A percentile compares a stretch with the other conserved stretches of the same genome.
phyloP scores from a whole-genome alignment of 202 grass and related monocot genomes.

The Brachypodium distachyon region DNA sequence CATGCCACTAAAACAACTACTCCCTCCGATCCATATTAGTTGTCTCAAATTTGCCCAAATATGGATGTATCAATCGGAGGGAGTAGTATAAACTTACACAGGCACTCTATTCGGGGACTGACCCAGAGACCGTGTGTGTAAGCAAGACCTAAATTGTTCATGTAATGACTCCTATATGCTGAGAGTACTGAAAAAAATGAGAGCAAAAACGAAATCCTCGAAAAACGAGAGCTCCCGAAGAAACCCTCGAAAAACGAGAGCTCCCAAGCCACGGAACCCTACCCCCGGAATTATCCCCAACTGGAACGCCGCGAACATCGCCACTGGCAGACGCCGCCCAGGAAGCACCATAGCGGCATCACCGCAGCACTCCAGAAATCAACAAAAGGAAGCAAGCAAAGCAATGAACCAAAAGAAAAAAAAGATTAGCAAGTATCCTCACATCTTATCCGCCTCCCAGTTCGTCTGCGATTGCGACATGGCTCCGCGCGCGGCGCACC shows the following conservation, averaged over 20 bases:
- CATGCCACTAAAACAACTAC: neutral
- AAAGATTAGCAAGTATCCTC: neutral
- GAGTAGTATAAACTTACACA: neutral
- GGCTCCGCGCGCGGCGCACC: neutral
- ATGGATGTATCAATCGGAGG: too few relatives aligned
- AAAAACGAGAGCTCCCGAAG: neutral
- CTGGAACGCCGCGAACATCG: neutral
- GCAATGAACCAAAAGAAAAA: neutral
- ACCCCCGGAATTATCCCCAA: neutral
- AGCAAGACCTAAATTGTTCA: neutral
- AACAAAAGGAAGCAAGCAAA: neutral
- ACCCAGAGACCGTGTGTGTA: neutral
- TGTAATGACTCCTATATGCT: neutral
- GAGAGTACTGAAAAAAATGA: neutral
- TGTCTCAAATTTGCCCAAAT: too few relatives aligned
- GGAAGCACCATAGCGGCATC: neutral
- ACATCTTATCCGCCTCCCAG: conserved; percentile 59
- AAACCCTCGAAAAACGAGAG: too few relatives aligned
- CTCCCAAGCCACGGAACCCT: neutral
- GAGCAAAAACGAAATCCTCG: neutral
- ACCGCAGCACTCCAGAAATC: neutral
- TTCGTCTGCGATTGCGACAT: conserved; percentile 39
- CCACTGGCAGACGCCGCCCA: neutral
- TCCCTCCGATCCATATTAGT: too few relatives aligned
- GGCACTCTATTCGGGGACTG: neutral